Evolutionary conservation across 1,139 yeast species (phyloP), one percentile per base, ranked within the genome.

Genomic region (Magnusiomyces sp.): DNA sequence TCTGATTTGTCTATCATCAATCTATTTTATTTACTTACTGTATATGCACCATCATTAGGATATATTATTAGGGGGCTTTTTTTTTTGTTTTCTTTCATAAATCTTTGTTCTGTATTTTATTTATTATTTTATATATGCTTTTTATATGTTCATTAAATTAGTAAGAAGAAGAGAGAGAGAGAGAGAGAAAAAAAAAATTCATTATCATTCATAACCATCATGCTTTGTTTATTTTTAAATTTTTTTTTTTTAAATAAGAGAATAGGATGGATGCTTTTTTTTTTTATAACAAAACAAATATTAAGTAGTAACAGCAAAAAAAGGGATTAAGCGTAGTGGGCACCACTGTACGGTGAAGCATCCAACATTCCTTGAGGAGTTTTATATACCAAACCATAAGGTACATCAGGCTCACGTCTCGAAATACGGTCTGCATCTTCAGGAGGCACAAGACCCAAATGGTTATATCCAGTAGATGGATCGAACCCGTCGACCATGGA

Each of bases 401-500:
- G 54, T 7, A 51, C 54, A 29, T 51, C 54, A 5, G 54, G 54
- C 44, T 51, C 54, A 13, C 50, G 47, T 9, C 38, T 29, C 2
- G 54, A 29, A 36, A 51, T 44, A 3, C 50, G 40, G 1, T 19
- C 40, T 6, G 54, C 50, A 41, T 51, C 54, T 33, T 48, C 51
- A 5, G 51, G 54, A 1, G 47, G 44, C 19, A 51, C 54, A 20
- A 51, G 43, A 5, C 54, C 54, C 14, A 51, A 32, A 19, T 51
- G 54, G 40, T 51, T 51, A 40, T 51, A 51, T 7, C 53, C 53
- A 11, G 51, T 43, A 7, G 47, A 40, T 5, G 53, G 53, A 40
- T 51, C 53, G 33, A 46, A 51, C 2, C 53, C 53, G 33, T 51
- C 53, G 13, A 51, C 53, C 51, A 51, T 48, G 9, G 46, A 36